These are phyloP conservation scores for Phoma sp. DNA, from an alignment of 2,329 filamentous ascomycete genomes.

Conservation along the genomic window DNA sequence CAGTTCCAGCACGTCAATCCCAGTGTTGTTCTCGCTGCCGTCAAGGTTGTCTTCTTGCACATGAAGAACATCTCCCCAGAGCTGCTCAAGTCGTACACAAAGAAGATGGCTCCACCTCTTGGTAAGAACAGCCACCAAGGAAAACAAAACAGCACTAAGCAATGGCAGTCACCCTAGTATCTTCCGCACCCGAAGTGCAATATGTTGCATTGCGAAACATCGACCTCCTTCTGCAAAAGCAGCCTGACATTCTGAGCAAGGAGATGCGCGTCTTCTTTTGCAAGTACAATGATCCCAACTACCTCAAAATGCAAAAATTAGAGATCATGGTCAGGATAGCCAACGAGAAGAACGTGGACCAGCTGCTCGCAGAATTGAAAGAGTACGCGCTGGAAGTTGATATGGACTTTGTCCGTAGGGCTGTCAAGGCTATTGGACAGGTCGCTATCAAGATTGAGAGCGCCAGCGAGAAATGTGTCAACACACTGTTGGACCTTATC, in stretches of 20 bases:
- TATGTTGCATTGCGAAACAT: constrained; percentile 97
- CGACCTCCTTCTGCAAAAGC: constrained; percentile 91
- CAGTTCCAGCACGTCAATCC: constrained; percentile 99
- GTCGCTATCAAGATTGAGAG: constrained; percentile 98
- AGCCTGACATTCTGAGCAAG: constrained; percentile 95
- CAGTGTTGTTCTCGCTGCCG: constrained; percentile 93
- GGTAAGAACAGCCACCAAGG: constrained; percentile 59
- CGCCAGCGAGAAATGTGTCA: constrained; percentile 94
- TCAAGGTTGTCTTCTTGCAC: constrained; percentile 96
- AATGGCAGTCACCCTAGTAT: constrained; percentile 82
- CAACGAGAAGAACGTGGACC: constrained; percentile 95
- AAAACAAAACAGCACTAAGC: constrained; percentile 29
- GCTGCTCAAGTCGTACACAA: constrained; percentile 81
- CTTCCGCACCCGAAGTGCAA: constrained; percentile 94
- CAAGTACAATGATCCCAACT: constrained; percentile 99
- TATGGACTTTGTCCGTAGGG: constrained; percentile 96
- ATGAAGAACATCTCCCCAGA: constrained; percentile 85
- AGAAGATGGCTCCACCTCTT: constrained; percentile 97
- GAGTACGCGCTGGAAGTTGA: constrained; percentile 98
- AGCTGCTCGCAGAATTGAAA: constrained; percentile 90
- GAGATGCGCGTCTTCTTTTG: constrained; percentile 99
- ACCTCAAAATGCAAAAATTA: constrained; percentile 95
- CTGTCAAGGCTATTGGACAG: constrained; percentile 95
- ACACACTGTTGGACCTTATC: constrained; percentile 89
- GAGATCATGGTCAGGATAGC: constrained; percentile 99